Evolutionary conservation across 768 basidiomycete genomes (phyloP), one percentile per base, ranked within the genome.

Genomic region (Phanerodontia chrysosporium): DNA sequence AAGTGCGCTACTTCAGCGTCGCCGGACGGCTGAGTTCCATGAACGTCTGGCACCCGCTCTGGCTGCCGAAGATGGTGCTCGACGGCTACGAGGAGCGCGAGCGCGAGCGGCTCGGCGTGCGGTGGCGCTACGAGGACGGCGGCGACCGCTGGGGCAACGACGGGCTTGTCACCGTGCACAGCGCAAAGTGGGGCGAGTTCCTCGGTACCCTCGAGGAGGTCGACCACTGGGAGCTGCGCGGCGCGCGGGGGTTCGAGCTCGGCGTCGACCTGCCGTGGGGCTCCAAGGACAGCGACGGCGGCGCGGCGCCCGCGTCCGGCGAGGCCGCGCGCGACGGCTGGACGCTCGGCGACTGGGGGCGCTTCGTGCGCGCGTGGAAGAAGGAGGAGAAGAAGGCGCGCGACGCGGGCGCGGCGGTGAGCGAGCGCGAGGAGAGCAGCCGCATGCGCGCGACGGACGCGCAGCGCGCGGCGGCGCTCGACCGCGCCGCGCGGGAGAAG

Each of bases 211-310:
- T 98, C 67, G 90, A 96, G 62, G 89, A 87, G 1, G 89, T 87
- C 65, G 95, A 99, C 76, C 97, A 99, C 67, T 99, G 97, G 97
- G 90, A 96, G 66, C 82, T 98, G 70, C 76, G 97, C 61, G 97
- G 96, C 0, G 87, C 92, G 22, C 74, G 87, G n/a, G 92, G 94
- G 3, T 42, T 53, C 52, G 90, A 87, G 48, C 76, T 86, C 0
- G 21, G 32, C 22, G 28, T 51, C 28, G 84, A 90, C 62, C 70
- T 84, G 18, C 49, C 49, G 12, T 70, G 82, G 66, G 73, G 79
- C 49, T 24, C 24, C 21, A 48, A 24, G 46, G 35, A 24, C 32
- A 64, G 80, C 28, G 76, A 75, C 21, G 64, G 58, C 12, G 65
- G 62, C 21, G 55, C 62, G 21, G 58, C 58, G 27, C 52, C 64